Base-by-base conservation (phyloP, 768 basidiomycete genomes). In the Kwoniella dejecticola region DNA sequence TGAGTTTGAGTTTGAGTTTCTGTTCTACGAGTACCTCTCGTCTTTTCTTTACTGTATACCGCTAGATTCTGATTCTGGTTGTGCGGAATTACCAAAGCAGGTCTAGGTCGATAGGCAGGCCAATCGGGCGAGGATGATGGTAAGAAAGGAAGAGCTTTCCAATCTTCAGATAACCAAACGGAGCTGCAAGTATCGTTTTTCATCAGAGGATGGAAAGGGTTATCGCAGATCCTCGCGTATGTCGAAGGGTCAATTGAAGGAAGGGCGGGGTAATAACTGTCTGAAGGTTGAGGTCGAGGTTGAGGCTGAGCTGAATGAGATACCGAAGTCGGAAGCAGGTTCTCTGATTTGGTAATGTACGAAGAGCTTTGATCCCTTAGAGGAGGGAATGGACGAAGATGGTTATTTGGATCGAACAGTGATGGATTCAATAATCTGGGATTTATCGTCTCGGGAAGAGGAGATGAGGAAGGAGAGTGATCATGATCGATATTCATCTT, bases 101-200 rank as follows among this genome's bases (percentile, higher is more conserved):
- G 36, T 8, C 17, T 8, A 38, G 36, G 13, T 48, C 24, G 24
- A 48, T 13, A 26, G 46, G 17, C 17, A 17, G 8, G 8, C 8
- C 11, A 19, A 6, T 10, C 6, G 19, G 42, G 21, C 4, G 45
- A 50, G 5, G 48, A n/a, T 19, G 48, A n/a, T n/a, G 30, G 1
- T 13, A 29, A 31, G 12, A 50, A 33, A 50, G 30, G 27, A 7
- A 50, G 48, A 0, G 21, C 13, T 15, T 30, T 31, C 48, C 48
- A 50, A 50, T 50, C 48, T 50, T 50, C 48, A 31, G 29, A 31
- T 50, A 50, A 50, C 48, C 48, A 50, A 2, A 50, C n/a, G 3
- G 46, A 48, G 29, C 24, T 50, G 15, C 17, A 50, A 1, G 30
- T 24, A n/a, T 31, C 27, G 1, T 33, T 19, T 12, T 47, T 27